Evolutionary conservation across 257 asterid genomes (phyloP).

Genomic region (Lavandula angustifolia): DNA sequence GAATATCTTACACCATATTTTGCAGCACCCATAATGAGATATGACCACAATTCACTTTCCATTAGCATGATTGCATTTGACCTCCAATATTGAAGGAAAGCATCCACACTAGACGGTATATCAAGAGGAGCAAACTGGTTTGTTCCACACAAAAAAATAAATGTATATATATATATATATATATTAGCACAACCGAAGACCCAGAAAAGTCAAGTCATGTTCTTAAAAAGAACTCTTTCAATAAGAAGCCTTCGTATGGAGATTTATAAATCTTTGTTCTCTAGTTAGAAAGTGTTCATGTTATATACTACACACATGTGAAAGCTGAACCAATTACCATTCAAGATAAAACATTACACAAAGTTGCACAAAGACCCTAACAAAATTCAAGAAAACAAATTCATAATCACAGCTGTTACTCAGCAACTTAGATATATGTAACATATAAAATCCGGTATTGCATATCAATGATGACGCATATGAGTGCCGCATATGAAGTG

Average conservation of each 20-base stretch:
- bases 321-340: background rate
- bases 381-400: background rate
- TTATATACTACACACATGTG: background rate
- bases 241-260: background rate
- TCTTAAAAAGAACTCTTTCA: background rate
- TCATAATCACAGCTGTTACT: background rate
- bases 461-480: background rate
- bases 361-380: background rate
- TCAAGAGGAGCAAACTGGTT: conserved; percentile 95
- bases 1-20: conserved; percentile 56
- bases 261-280: background rate
- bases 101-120: conserved; percentile 68
- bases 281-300: background rate
- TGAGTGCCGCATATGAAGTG: background rate
- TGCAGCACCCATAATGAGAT: conserved; percentile 81
- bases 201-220: conserved; percentile 10
- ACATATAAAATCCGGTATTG: background rate
- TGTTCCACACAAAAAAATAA: conserved; percentile 14
- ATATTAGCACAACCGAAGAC: conserved; percentile 3
- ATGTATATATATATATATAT: too few species aligned
- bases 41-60: conserved; percentile 96
- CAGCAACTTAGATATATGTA: background rate
- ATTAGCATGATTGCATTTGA: conserved; percentile 74
- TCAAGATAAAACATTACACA: background rate
- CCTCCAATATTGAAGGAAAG: conserved; percentile 82